Conservation (phyloP, 2,329 filamentous ascomycete species). For the Xylaria sp. region DNA sequence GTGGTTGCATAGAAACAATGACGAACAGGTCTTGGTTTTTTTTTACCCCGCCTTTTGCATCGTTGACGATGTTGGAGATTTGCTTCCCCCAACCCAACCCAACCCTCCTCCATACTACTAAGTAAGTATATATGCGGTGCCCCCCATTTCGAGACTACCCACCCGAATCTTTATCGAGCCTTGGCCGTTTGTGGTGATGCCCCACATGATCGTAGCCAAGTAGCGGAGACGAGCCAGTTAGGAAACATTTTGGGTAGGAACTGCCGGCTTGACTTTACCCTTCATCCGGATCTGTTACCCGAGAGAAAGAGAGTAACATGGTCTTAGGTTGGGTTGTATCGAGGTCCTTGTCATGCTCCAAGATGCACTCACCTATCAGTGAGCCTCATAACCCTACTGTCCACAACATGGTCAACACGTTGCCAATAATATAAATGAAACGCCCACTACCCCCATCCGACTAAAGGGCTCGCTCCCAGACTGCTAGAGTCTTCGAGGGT, state of each 20-base stretch:
- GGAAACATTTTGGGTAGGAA: neutral
- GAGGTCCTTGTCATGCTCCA: neutral
- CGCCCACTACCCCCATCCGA: too few species aligned
- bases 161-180: constrained; percentile 11
- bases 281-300: constrained; percentile 8
- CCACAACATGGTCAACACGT: neutral
- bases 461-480: too few species aligned
- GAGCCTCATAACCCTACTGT: neutral
- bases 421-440: neutral
- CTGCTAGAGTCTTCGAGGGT: too few species aligned
- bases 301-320: neutral
- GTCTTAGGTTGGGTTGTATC: neutral
- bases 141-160: neutral
- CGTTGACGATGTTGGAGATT: constrained; percentile 35
- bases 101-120: too few species aligned
- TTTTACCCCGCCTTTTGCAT: constrained; percentile 29
- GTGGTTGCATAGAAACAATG: constrained; percentile 32
- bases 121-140: too few species aligned
- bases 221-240: neutral
- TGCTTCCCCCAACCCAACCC: neutral
- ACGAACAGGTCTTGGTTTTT: neutral
- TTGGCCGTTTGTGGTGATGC: neutral
- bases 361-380: neutral
- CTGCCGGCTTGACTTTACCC: neutral
- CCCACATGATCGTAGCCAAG: constrained; percentile 9